Conservation (phyloP, 2,329 filamentous ascomycete species). For the Aspergillus fijiensis region DNA sequence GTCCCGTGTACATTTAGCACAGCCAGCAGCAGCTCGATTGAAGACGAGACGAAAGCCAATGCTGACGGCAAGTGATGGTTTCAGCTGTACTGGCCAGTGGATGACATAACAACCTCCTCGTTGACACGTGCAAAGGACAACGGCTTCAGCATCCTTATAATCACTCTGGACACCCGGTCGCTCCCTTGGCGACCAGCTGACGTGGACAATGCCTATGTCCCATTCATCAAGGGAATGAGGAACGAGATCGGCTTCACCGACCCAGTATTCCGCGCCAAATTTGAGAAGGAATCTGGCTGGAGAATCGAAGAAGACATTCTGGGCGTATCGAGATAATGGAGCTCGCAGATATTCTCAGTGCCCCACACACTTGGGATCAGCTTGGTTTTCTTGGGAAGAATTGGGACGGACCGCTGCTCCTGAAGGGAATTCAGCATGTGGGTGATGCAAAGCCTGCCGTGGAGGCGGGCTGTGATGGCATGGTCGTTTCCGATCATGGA, state of each 20-base stretch:
- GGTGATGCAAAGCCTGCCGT: conserved; percentile 49
- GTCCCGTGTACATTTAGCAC: conserved; percentile 69
- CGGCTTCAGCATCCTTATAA: conserved; percentile 66
- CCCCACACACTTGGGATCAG: conserved; percentile 61
- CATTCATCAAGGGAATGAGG: conserved; percentile 61
- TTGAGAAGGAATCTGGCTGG: conserved; percentile 51
- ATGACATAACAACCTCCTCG: conserved; percentile 64
- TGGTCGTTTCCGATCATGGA: conserved; percentile 56
- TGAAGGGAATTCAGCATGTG: conserved; percentile 59
- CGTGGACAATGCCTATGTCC: conserved; percentile 56
- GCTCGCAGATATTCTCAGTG: conserved; percentile 52
- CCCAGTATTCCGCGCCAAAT: conserved; percentile 62
- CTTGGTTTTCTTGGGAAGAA: conserved; percentile 57
- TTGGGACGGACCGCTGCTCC: conserved; percentile 64
- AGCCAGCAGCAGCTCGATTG: conserved; percentile 62
- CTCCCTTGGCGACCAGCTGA: conserved; percentile 67
- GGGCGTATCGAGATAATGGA: conserved; percentile 56
- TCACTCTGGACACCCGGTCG: conserved; percentile 71
- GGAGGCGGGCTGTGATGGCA: conserved; percentile 49
- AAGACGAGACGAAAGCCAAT: conserved; percentile 63
- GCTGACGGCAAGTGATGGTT: conserved; percentile 64
- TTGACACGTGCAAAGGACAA: conserved; percentile 60
- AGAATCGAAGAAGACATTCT: conserved; percentile 50
- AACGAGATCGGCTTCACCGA: conserved; percentile 65
- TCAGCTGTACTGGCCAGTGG: conserved; percentile 72